These are phyloP conservation scores for Tulasnella sp. DNA, from an alignment of 768 basidiomycete genomes.

Conservation along the genomic window DNA sequence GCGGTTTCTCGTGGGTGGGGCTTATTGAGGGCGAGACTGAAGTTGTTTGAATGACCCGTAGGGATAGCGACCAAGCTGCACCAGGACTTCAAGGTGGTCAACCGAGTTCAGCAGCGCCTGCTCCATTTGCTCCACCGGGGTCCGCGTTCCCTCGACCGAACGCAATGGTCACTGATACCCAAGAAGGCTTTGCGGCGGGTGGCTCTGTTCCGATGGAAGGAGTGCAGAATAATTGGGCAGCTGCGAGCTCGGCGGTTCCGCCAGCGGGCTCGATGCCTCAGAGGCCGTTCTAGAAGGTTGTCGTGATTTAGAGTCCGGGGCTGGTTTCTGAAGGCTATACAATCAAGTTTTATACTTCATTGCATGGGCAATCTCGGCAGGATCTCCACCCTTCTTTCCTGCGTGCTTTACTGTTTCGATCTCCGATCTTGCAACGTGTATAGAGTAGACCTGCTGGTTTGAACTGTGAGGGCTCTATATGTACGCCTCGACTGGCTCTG, in stretches of 20 bases:
- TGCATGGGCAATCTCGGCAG: too few species aligned
- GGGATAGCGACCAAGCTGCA: not conserved
- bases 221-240: not conserved
- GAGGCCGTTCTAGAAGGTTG: not conserved
- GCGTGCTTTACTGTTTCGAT: too few species aligned
- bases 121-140: not conserved
- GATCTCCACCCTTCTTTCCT: too few species aligned
- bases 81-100: not conserved
- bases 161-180: not conserved
- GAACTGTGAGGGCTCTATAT: too few species aligned
- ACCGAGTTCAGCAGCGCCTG: not conserved
- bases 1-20: too few species aligned
- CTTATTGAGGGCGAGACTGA: too few species aligned
- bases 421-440: too few species aligned
- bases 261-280: not conserved
- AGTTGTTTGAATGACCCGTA: not conserved
- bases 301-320: too few species aligned
- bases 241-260: constrained; percentile 2
- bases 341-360: too few species aligned
- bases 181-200: not conserved
- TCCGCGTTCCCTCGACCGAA: constrained; percentile 2
- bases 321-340: too few species aligned
- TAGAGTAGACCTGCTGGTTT: too few species aligned
- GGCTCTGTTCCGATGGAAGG: not conserved
- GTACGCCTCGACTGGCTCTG: too few species aligned